Evolutionary conservation across 1,139 yeast genomes (phyloP), one percentile per base, ranked within the genome.

Genomic region (Scheffersomyces stambukii): DNA sequence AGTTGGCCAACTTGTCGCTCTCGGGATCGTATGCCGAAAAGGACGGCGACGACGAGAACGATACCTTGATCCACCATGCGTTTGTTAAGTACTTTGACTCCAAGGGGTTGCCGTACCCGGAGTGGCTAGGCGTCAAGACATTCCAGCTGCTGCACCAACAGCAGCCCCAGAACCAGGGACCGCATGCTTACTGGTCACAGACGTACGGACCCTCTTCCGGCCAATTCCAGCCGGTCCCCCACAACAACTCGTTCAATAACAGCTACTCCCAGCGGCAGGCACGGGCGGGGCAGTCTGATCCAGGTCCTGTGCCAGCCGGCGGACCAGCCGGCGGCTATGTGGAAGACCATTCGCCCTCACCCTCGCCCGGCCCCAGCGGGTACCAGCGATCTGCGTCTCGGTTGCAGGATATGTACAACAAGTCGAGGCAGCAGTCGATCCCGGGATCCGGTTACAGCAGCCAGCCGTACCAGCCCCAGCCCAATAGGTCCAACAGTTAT

Each of bases 51-150:
- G 35, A 56, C 3, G 64, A 55, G 24, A 59, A 60, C 24, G 69
- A 64, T 23, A 67, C 74, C 1, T 51, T 67, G 32, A 55, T 67
- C 31, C 73, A 67, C 45, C 58, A 61, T 38, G 71, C 73, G 3
- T 65, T 67, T 39, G 65, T 66, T 21, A 57, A 55, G 34, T 64
- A 60, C 41, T 67, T 49, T 35, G 68, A 64, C 30, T 24, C 47
- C 2, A 48, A 45, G 14, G 46, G 52, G 16, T 49, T 57, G 29
- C 55, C 63, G 8, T 67, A 60, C 33, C 74, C 74, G 7, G 72
- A 64, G 17, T 67, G 74, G 74, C 50, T 67, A 13, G 73, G 71
- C 5, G 66, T 51, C 4, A 44, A 42, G 9, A 21, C 29, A 13
- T 31, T 28, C 18, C 35, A 29, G 12, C 30, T 23, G 8, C 34